These are phyloP conservation scores for Capsicum baccatum DNA, from an alignment of 257 asterid species.

Conservation along the genomic window DNA sequence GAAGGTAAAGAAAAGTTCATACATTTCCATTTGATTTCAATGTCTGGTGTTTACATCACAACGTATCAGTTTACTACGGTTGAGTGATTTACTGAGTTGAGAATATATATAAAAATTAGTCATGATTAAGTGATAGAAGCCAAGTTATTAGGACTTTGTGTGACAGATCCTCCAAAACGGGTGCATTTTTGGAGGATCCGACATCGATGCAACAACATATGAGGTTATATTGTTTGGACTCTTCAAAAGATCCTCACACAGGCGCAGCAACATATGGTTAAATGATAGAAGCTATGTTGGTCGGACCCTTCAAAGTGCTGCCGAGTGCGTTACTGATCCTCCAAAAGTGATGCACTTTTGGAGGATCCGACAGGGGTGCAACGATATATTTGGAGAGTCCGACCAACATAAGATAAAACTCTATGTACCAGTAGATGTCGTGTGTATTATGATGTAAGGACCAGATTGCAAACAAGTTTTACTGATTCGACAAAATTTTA, in stretches of 20 bases:
- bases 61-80: background rate
- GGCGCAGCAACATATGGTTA: background rate
- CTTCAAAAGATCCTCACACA: background rate
- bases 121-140: background rate
- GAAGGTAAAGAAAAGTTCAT: constrained; percentile 58
- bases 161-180: background rate
- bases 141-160: background rate
- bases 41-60: background rate
- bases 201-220: background rate
- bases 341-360: background rate
- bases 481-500: background rate
- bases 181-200: background rate
- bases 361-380: background rate
- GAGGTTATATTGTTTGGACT: background rate
- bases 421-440: background rate
- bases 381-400: background rate
- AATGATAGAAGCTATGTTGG: background rate
- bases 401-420: background rate
- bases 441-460: background rate
- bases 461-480: background rate
- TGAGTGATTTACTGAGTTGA: background rate
- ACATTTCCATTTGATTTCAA: background rate
- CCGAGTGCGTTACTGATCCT: background rate
- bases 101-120: background rate
- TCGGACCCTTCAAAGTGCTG: background rate